A percentile compares a stretch with the other conserved stretches of the same genome.
phyloP scores from a whole-genome alignment of 192 early-diverging fungal genomes.

The Lunasporangiospora selenospora region DNA sequence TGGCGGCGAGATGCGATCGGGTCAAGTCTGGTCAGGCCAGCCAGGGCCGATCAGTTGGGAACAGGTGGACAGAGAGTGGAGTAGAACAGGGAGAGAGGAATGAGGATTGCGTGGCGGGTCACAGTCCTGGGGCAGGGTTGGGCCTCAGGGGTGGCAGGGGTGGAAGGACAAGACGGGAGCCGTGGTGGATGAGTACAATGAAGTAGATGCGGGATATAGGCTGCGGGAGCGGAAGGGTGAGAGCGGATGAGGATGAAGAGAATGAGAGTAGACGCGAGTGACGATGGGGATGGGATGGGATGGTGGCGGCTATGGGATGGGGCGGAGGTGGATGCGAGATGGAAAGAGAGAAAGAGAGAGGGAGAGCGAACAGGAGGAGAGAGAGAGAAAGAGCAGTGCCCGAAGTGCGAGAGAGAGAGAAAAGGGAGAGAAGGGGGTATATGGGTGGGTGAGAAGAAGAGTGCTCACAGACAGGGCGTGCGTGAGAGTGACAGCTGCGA shows the following conservation, averaged over 20 bases:
- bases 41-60: no score
- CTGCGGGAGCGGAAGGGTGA: no score
- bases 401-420: constrained; percentile 5
- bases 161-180: neutral
- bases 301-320: neutral
- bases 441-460: neutral
- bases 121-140: no score
- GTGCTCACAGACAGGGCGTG: neutral
- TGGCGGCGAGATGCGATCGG: no score
- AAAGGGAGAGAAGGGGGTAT: neutral
- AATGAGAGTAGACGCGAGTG: neutral
- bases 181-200: neutral
- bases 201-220: no score
- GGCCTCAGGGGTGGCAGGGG: neutral
- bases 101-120: neutral
- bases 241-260: neutral
- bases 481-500: no score
- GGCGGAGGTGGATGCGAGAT: no score
- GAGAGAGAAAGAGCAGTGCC: neutral
- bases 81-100: neutral
- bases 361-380: neutral
- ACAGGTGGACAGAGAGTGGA: no score
- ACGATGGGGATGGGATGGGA: neutral
- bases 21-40: no score
- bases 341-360: constrained; percentile 1